Conservation (phyloP, 495 filamentous ascomycete species). For the Opeltia flavorubescens region DNA sequence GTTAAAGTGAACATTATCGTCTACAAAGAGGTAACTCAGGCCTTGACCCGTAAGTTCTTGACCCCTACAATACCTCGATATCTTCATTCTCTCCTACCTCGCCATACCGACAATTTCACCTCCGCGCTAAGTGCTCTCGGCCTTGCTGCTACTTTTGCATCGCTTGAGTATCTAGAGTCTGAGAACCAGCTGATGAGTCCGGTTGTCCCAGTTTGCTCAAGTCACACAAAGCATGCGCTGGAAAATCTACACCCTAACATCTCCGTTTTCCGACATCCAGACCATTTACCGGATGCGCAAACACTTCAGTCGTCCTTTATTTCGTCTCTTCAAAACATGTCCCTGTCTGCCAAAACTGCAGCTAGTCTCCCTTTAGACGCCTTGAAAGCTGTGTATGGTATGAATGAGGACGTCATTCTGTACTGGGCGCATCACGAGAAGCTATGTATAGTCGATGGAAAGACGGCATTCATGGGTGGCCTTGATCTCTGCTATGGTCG, state of each 20-base stretch:
- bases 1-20: conserved; percentile 84
- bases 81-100: conserved; percentile 27
- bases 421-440: conserved; percentile 98
- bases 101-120: conserved; percentile 22
- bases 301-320: conserved; percentile 35
- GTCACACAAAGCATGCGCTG: conserved; percentile 73
- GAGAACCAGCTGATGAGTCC: conserved; percentile 29
- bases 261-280: conserved; percentile 80
- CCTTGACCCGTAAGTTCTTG: conserved; percentile 62
- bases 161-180: conserved; percentile 28
- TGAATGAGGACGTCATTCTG: conserved; percentile 63
- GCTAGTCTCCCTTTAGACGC: conserved; percentile 49
- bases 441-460: conserved; percentile 68
- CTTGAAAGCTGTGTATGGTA: conserved; percentile 66
- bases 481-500: conserved; percentile 48
- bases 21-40: conserved; percentile 87
- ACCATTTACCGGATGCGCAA: conserved; percentile 66
- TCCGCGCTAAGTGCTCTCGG: conserved; percentile 20
- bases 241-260: conserved; percentile 78
- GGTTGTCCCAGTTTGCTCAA: conserved; percentile 52
- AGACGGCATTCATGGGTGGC: conserved; percentile 78
- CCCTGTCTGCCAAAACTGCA: conserved; percentile 34
- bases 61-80: conserved; percentile 27
- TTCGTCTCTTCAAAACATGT: conserved; percentile 36
- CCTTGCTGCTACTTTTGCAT: conserved; percentile 27